Conservation (phyloP, 805 yeast species). For the Phaffomyces thermotolerans region DNA sequence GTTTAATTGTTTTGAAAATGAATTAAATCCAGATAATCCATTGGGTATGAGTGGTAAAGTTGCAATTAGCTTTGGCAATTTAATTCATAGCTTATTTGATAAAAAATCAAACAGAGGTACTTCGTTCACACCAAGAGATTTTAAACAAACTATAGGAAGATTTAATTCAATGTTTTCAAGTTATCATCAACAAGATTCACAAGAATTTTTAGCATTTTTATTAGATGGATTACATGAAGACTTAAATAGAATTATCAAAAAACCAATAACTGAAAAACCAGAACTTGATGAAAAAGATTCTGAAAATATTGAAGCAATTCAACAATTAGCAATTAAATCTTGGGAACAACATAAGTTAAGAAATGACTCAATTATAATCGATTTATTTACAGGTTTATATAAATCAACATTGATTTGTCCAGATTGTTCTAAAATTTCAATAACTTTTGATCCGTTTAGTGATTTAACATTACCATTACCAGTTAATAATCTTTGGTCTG, state of each 20-base stretch:
- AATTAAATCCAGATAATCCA: slow-evolving; percentile 72
- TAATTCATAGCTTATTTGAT: slow-evolving; percentile 54
- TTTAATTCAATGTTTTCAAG: slow-evolving; percentile 74
- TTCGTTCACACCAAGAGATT: slow-evolving; percentile 51
- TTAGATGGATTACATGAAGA: slow-evolving; percentile 91
- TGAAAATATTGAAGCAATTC: slow-evolving; percentile 43
- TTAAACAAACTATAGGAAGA: slow-evolving; percentile 72
- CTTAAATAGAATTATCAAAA: slow-evolving; percentile 69
- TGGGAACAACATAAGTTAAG: slow-evolving; percentile 77
- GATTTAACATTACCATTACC: slow-evolving; percentile 90
- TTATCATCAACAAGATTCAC: slow-evolving; percentile 87
- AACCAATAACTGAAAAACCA: slow-evolving; percentile 87
- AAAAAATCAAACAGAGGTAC: slow-evolving; percentile 14
- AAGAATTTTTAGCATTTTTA: slow-evolving; percentile 82
- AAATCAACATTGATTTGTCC: slow-evolving; percentile 90
- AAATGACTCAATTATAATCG: slow-evolving; percentile 79
- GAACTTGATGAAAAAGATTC: slow-evolving; percentile 61
- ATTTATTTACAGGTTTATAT: slow-evolving; percentile 84
- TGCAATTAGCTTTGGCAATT: slow-evolving; percentile 65
- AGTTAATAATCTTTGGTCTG: slow-evolving; percentile 62
- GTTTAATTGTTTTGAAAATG: slow-evolving; percentile 49
- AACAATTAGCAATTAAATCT: slow-evolving; percentile 60
- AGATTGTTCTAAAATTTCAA: slow-evolving; percentile 64
- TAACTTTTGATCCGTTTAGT: slow-evolving; percentile 91
- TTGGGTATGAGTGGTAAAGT: slow-evolving; percentile 80